These are phyloP conservation scores for Trichoderma guizhouense DNA, from an alignment of 2,329 filamentous ascomycete species.

Conservation along the genomic window DNA sequence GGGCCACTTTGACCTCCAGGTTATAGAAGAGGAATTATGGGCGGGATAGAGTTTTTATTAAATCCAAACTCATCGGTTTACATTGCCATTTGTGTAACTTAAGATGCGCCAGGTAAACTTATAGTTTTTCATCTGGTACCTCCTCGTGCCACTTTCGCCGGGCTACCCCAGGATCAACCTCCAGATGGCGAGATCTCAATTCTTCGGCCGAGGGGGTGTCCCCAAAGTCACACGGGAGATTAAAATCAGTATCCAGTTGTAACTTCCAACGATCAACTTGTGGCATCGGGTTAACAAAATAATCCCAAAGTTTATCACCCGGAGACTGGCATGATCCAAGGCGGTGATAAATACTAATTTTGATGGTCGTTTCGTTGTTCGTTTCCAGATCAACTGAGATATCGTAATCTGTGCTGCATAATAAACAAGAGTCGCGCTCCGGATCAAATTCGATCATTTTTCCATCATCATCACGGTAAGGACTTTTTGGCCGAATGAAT, in stretches of 20 bases:
- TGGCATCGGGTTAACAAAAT: neutral
- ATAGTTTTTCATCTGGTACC: neutral
- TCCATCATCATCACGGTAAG: neutral
- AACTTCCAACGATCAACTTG: rapidly evolving
- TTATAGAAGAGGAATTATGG: neutral
- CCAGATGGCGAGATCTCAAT: neutral
- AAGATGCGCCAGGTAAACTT: neutral
- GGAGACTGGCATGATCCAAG: neutral
- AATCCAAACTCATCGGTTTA: neutral
- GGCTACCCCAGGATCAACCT: neutral
- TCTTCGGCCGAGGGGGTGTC: neutral
- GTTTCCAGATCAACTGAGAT: neutral
- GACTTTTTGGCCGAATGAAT: rapidly evolving
- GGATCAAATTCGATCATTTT: neutral
- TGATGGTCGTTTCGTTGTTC: neutral
- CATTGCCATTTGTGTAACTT: neutral
- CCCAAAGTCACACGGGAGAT: neutral
- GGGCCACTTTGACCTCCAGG: neutral
- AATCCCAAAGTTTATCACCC: neutral
- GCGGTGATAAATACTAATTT: neutral
- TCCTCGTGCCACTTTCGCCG: neutral
- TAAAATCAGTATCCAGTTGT: rapidly evolving
- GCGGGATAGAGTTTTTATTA: neutral
- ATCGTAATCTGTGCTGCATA: neutral
- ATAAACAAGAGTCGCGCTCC: neutral